phyloP scores from a whole-genome alignment of 306 rosid species.

The Rosa lucieae region DNA sequence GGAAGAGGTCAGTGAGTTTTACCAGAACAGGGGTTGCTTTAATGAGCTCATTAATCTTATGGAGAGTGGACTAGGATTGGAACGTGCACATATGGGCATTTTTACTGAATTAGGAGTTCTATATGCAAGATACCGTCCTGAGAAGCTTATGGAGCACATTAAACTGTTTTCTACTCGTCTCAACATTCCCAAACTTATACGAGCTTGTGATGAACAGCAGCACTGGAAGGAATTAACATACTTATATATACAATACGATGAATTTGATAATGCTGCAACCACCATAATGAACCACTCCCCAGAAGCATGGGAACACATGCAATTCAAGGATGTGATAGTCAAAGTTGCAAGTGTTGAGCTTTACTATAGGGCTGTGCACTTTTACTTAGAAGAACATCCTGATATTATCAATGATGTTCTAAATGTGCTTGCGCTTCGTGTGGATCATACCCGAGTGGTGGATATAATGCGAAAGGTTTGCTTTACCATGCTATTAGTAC shows the following conservation, averaged over 20 bases:
- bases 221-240: conserved; percentile 96
- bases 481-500: background rate
- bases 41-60: conserved; percentile 88
- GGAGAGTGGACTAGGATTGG: conserved; percentile 99
- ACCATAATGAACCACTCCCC: conserved; percentile 98
- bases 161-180: conserved; percentile 88
- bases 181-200: conserved; percentile 91
- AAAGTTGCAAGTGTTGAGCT: conserved; percentile 97
- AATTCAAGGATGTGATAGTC: conserved; percentile 79
- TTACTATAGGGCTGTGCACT: conserved; percentile 91
- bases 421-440: conserved; percentile 94
- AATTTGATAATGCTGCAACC: conserved; percentile 95
- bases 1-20: conserved; percentile 97
- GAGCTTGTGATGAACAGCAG: conserved; percentile 98
- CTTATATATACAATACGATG: conserved; percentile 87
- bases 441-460: conserved; percentile 95
- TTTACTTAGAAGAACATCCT: conserved; percentile 95
- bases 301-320: conserved; percentile 99
- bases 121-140: conserved; percentile 96
- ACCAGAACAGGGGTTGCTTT: conserved; percentile 95
- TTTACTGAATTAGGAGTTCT: conserved; percentile 96
- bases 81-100: conserved; percentile 99
- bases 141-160: conserved; percentile 99
- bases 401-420: conserved; percentile 93
- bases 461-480: conserved; percentile 94